Evolutionary conservation across 768 basidiomycete genomes (phyloP).

Genomic region (Kwoniella europaea): DNA sequence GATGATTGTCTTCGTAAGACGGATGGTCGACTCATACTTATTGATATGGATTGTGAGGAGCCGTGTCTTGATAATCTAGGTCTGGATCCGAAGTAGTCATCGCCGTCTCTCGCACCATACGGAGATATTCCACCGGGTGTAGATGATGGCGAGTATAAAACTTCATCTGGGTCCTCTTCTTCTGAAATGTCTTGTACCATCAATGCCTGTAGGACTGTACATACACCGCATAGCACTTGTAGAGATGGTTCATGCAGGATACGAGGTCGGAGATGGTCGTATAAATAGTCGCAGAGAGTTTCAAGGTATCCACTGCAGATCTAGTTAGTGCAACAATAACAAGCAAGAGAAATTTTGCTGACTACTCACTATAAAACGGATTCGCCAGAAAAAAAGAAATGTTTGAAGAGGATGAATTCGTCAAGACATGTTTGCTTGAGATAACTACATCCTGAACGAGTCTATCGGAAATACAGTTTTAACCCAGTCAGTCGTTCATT

Average conservation of each 20-base stretch:
- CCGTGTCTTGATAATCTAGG: conserved; percentile 13
- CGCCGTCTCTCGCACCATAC: conserved; percentile 6
- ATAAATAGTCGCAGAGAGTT: conserved; percentile 87
- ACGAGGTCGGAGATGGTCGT: conserved; percentile 92
- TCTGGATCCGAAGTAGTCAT: conserved; percentile 31
- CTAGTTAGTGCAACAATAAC: not conserved
- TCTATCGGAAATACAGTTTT: conserved; percentile 62
- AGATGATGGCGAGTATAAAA: conserved; percentile 17
- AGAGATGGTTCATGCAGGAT: conserved; percentile 91
- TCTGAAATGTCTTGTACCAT: conserved; percentile 81
- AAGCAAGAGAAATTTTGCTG: too few species aligned
- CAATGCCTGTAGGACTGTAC: conserved; percentile 91
- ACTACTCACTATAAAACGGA: conserved; percentile 72
- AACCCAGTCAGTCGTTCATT: too few species aligned
- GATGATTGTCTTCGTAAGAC: conserved; percentile 21
- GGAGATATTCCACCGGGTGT: conserved; percentile 22
- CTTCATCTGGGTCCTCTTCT: conserved; percentile 30
- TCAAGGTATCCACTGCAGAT: conserved; percentile 78
- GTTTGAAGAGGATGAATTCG: conserved; percentile 82
- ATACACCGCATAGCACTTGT: conserved; percentile 87
- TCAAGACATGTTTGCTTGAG: conserved; percentile 87
- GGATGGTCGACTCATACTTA: conserved; percentile 8
- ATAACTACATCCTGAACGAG: conserved; percentile 87
- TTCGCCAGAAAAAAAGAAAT: conserved; percentile 87
- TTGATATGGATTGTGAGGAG: conserved; percentile 14